Base-by-base conservation (phyloP, 192 early-diverging fungal species). In the Blastocladiella britannica region DNA sequence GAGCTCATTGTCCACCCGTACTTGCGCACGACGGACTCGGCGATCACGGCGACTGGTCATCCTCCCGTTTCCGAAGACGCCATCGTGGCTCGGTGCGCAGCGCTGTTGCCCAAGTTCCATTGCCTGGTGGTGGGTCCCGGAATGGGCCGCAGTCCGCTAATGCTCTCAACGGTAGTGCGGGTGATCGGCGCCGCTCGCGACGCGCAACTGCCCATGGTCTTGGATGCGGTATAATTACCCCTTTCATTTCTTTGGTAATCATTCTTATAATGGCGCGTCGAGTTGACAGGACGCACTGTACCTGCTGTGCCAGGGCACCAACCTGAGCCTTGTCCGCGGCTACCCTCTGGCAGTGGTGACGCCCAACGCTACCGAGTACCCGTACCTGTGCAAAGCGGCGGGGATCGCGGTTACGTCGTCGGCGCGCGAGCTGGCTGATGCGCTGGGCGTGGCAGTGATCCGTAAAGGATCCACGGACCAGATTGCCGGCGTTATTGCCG, bases 1-100 rank as follows among this genome's bases (percentile, higher is more conserved):
- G 83, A 98, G 57, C 66, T 98, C 7, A 96, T 98, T 58, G 95
- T 98, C 4, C 82, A 90, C 66, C 95, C 95, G 4, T 86, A 83
- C 57, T 58, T 97, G 55, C 70, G 72, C 27, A 70, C 63, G 28
- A 56, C 57, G 2, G 61, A 62, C 68, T 62, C 70, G 57, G 30
- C 55, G 54, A 53, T 56, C 57, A 5, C 58, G 57, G 25, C 57
- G 67, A 18, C 52, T 54, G 23, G 61, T 69, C 31, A 55, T 55
- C 12, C 56, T 62, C 51, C 58, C 26, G 55, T 52, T 26, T 28
- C 53, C 53, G 29, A 64, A 25, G 56, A 72, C 12, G 68, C 70
- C 25, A 67, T 78, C 7, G 67, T 73, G 7, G 63, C 65, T 22
- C 74, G 69, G 27, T 68, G 83, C 3, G 57, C 65, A 0, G 29